A percentile compares a stretch with the other conserved stretches of the same genome.
phyloP scores from a whole-genome alignment of 495 filamentous ascomycete genomes.

The Penicillium lagena region DNA sequence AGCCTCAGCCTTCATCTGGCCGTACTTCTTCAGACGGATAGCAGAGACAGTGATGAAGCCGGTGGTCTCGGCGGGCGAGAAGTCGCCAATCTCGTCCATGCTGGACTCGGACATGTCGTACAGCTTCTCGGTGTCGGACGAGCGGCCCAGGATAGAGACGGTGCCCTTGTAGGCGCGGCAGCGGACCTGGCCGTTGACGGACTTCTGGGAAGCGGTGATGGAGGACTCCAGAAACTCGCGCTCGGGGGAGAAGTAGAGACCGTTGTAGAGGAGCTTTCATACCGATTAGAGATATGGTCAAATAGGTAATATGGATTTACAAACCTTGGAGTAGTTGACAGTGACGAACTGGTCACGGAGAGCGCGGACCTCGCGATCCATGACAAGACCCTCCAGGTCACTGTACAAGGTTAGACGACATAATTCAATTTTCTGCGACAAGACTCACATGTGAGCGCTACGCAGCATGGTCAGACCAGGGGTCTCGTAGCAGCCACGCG shows the following conservation, averaged over 20 bases:
- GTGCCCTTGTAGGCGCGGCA: constrained; percentile 72
- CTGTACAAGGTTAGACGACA: constrained; percentile 7
- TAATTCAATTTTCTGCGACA: neutral
- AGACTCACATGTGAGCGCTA: constrained; percentile 58
- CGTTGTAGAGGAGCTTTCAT: constrained; percentile 63
- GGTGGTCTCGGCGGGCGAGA: constrained; percentile 64
- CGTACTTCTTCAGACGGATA: constrained; percentile 89
- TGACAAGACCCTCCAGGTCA: constrained; percentile 76
- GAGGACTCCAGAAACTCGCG: constrained; percentile 72
- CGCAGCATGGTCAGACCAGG: constrained; percentile 66
- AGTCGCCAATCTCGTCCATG: constrained; percentile 86
- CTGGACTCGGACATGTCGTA: constrained; percentile 73
- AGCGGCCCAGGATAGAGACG: constrained; percentile 68
- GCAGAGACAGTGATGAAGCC: constrained; percentile 79
- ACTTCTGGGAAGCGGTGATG: constrained; percentile 67
- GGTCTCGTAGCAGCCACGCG: constrained; percentile 88
- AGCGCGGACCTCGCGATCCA: constrained; percentile 78
- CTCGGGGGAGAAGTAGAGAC: constrained; percentile 68
- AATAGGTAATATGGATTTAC: neutral
- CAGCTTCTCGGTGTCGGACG: constrained; percentile 72
- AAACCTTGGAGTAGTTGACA: constrained; percentile 60
- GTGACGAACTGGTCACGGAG: constrained; percentile 78
- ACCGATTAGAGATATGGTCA: neutral
- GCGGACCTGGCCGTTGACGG: constrained; percentile 62
- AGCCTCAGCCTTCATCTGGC: constrained; percentile 57